A percentile compares a stretch with the other conserved stretches of the same genome.
phyloP scores from a whole-genome alignment of 2,329 filamentous ascomycete genomes.

The Fusarium sp. region DNA sequence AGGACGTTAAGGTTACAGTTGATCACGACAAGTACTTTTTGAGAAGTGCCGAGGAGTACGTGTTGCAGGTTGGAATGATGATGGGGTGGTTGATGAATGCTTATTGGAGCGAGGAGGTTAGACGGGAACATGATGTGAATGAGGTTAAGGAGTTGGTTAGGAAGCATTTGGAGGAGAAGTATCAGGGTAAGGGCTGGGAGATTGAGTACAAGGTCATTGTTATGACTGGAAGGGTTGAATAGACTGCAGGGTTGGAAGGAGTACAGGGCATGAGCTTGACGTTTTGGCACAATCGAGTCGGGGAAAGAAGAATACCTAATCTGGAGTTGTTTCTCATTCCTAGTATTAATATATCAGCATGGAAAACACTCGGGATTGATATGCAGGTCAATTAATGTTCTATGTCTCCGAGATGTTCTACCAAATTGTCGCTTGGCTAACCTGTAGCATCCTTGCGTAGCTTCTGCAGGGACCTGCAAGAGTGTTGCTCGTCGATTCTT shows the following conservation, averaged over 20 bases:
- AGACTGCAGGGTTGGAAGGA: too few species aligned
- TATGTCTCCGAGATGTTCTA: too few species aligned
- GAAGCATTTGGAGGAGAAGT: constrained; percentile 54
- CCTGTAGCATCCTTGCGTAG: not conserved
- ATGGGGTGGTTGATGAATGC: constrained; percentile 52
- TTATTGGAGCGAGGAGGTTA: constrained; percentile 55
- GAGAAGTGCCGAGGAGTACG: constrained; percentile 51
- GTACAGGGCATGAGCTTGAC: too few species aligned
- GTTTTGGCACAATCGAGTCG: too few species aligned
- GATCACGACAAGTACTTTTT: constrained; percentile 45
- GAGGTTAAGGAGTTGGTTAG: constrained; percentile 53
- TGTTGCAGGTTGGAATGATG: constrained; percentile 53
- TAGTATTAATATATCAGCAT: not conserved
- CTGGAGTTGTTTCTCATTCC: not conserved
- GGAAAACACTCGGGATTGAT: not conserved
- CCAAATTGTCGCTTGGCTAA: not conserved
- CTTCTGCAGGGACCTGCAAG: not conserved
- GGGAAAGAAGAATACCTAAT: not conserved
- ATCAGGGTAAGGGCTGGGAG: constrained; percentile 47
- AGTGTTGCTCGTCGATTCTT: not conserved
- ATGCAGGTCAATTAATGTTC: not conserved
- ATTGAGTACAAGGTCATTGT: constrained; percentile 43
- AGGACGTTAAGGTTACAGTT: constrained; percentile 52
- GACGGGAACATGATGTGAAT: constrained; percentile 49
- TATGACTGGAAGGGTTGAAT: constrained; percentile 40